Evolutionary conservation across 768 basidiomycete genomes (phyloP).

Genomic region (Pleurotus tuoliensis): DNA sequence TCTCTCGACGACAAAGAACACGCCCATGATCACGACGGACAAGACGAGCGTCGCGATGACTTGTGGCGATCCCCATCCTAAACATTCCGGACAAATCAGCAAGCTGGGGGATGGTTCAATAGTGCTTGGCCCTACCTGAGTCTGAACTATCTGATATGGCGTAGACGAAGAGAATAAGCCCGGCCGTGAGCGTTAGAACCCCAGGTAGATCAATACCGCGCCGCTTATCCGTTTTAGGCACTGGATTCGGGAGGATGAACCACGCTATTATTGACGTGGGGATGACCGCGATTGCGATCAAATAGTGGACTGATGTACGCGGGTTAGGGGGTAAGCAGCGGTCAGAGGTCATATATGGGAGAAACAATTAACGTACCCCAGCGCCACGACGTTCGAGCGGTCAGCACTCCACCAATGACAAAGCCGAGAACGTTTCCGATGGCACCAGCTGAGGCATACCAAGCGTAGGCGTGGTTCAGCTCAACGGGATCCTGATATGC

Average conservation of each 20-base stretch:
- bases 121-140: constrained; percentile 1
- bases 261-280: constrained; percentile 10
- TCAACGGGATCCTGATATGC: constrained; percentile 37
- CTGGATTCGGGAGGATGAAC: constrained; percentile 10
- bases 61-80: constrained; percentile 38
- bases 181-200: constrained; percentile 12
- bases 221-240: not conserved
- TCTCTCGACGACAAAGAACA: constrained; percentile 45
- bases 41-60: constrained; percentile 41
- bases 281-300: constrained; percentile 32
- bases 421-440: constrained; percentile 38
- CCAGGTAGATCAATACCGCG: constrained; percentile 14
- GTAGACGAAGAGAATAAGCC: constrained; percentile 30
- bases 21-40: constrained; percentile 30
- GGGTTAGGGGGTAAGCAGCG: not conserved
- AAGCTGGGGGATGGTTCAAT: not conserved
- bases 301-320: constrained; percentile 32
- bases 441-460: constrained; percentile 41
- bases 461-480: constrained; percentile 39
- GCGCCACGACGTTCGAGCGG: constrained; percentile 31
- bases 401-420: constrained; percentile 35
- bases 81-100: not conserved
- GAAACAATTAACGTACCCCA: constrained; percentile 26
- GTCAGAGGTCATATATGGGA: no score
- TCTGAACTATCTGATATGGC: constrained; percentile 36